These are phyloP conservation scores for Kwoniella bestiolae DNA, from an alignment of 768 basidiomycete genomes.

Conservation along the genomic window DNA sequence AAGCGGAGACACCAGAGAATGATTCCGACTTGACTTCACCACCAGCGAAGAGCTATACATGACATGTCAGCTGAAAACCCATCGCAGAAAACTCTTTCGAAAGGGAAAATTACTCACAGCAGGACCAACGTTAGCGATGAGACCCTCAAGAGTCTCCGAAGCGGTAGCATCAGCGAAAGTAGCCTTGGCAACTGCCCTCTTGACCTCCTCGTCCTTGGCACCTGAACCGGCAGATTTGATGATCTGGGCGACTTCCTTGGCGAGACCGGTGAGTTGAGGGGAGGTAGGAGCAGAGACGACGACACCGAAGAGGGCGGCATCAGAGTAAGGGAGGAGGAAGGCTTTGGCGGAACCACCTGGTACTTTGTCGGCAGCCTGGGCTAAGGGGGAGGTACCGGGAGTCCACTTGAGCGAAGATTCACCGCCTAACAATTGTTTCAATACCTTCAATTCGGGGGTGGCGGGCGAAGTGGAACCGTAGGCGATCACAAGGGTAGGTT, in stretches of 20 bases:
- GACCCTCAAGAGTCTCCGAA: conserved; percentile 71
- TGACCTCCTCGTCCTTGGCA: conserved; percentile 73
- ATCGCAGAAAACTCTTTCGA: too few relatives aligned
- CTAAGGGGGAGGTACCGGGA: conserved; percentile 70
- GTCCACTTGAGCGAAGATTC: conserved; percentile 85
- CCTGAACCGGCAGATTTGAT: conserved; percentile 61
- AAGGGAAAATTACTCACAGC: conserved; percentile 61
- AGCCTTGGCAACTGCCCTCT: conserved; percentile 82
- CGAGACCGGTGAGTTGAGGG: conserved; percentile 63
- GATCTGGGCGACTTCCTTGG: conserved; percentile 65
- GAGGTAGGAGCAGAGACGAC: conserved; percentile 72
- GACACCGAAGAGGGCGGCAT: conserved; percentile 84
- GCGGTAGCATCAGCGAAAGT: conserved; percentile 78
- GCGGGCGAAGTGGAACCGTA: conserved; percentile 73
- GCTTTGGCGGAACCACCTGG: conserved; percentile 66
- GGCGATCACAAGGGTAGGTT: conserved; percentile 79
- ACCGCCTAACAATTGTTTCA: conserved; percentile 79
- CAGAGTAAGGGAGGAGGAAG: conserved; percentile 86
- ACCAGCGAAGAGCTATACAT: conserved; percentile 65
- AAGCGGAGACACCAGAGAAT: conserved; percentile 62
- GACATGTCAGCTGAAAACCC: not conserved
- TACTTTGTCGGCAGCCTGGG: conserved; percentile 64
- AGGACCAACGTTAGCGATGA: conserved; percentile 66
- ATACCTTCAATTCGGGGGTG: conserved; percentile 71
- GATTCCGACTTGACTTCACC: conserved; percentile 61